Evolutionary conservation across 148 eudicot species (phyloP).

Genomic region (Tetragonia tetragonoides): DNA sequence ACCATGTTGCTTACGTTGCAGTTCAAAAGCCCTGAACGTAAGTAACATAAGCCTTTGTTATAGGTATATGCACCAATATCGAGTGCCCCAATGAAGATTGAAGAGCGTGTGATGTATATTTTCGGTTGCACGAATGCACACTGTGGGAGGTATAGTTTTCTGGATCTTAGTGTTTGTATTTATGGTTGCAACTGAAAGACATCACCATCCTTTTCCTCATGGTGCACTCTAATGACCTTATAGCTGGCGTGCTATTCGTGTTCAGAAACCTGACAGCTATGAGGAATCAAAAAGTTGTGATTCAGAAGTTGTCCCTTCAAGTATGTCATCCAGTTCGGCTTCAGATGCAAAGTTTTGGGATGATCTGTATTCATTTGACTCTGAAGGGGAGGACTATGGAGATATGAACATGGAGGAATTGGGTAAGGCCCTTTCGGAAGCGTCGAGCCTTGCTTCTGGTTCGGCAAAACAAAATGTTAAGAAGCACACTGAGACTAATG

Average conservation of each 20-base stretch:
- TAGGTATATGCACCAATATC: constrained; percentile 88
- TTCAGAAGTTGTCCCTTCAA: constrained; percentile 25
- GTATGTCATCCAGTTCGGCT: constrained; percentile 27
- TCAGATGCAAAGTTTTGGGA: constrained; percentile 41
- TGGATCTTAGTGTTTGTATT: constrained; percentile 21
- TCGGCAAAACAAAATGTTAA: constrained; percentile 33
- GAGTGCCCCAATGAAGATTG: constrained; percentile 38
- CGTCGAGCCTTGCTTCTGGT: constrained; percentile 47
- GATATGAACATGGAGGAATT: constrained; percentile 58
- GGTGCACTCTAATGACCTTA: constrained; percentile 18
- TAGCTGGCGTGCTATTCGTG: constrained; percentile 86
- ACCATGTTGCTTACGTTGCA: too few relatives aligned
- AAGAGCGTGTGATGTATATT: constrained; percentile 73
- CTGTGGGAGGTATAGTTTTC: constrained; percentile 50
- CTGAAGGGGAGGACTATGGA: constrained; percentile 38
- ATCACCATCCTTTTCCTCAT: constrained; percentile 20
- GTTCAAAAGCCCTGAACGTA: not conserved
- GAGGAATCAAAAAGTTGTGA: constrained; percentile 25
- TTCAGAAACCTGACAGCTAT: constrained; percentile 50
- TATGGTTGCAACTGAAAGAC: not conserved
- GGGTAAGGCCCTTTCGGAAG: constrained; percentile 69
- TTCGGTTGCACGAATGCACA: constrained; percentile 54
- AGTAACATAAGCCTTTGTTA: not conserved
- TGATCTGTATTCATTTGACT: constrained; percentile 47
- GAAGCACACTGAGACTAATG: constrained; percentile 19